Conservation (phyloP, 148 eudicot genomes). For the Beta vulgaris region DNA sequence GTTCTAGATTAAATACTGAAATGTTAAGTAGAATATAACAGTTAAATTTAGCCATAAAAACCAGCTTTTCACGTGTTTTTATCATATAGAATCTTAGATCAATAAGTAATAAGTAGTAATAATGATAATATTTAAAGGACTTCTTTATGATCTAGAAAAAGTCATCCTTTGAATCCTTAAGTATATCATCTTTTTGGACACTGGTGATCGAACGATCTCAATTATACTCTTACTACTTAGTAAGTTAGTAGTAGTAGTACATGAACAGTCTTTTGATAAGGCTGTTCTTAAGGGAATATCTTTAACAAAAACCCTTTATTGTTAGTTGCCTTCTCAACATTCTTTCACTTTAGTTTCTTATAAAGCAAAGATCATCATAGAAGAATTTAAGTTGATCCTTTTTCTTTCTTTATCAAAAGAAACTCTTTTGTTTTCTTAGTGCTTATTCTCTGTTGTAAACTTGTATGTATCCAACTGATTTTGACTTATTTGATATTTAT, state of each 20-base stretch:
- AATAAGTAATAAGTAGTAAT: slow-evolving; percentile 6
- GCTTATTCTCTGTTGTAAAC: no score
- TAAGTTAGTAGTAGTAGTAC: neutral
- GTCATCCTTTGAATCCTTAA: slow-evolving; percentile 23
- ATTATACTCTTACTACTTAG: neutral
- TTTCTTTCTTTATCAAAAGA: slow-evolving; percentile 20
- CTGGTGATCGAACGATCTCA: slow-evolving; percentile 11
- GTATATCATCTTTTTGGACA: slow-evolving; percentile 34
- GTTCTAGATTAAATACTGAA: neutral
- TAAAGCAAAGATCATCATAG: slow-evolving; percentile 23
- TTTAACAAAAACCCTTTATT: slow-evolving; percentile 19
- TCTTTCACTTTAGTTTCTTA: slow-evolving; percentile 30
- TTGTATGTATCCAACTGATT: no score
- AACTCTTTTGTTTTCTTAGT: slow-evolving; percentile 15
- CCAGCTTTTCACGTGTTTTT: slow-evolving; percentile 11
- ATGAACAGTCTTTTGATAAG: neutral
- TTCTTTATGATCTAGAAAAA: slow-evolving; percentile 31
- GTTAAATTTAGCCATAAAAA: neutral
- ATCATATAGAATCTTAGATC: slow-evolving; percentile 13
- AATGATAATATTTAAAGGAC: slow-evolving; percentile 15
- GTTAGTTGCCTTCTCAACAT: slow-evolving; percentile 31
- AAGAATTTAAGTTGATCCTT: slow-evolving; percentile 8
- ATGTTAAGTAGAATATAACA: neutral
- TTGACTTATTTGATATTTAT: no score
- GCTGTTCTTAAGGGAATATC: slow-evolving; percentile 35